Evolutionary conservation across 106 monocot genomes (phyloP).

Genomic region (Ottelia alismoides): DNA sequence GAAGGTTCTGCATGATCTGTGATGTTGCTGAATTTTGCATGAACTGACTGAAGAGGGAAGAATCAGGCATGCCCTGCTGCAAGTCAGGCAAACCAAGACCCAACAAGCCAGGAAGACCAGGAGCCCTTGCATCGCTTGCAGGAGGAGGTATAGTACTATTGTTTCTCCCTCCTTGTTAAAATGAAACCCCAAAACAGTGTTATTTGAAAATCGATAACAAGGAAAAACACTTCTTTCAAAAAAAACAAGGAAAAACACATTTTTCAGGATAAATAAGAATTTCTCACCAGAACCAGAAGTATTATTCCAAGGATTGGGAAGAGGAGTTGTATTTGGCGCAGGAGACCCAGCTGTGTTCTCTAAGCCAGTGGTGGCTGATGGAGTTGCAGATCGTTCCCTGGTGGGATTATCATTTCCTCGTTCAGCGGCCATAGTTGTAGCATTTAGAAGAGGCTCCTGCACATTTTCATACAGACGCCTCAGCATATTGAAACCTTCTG

Average conservation of each 20-base stretch:
- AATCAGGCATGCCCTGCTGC: slow-evolving; percentile 38
- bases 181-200: background rate
- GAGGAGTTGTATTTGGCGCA: slow-evolving; percentile 81
- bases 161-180: slow-evolving; percentile 25
- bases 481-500: slow-evolving; percentile 97
- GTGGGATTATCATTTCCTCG: slow-evolving; percentile 5
- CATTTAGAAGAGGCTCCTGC: slow-evolving; percentile 93
- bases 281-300: slow-evolving; percentile 27
- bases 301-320: slow-evolving; percentile 85
- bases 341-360: slow-evolving; percentile 42
- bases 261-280: background rate
- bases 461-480: slow-evolving; percentile 96
- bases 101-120: slow-evolving; percentile 44
- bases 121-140: slow-evolving; percentile 21
- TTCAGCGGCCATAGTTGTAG: slow-evolving; percentile 71
- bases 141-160: slow-evolving; percentile 32
- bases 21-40: slow-evolving; percentile 71
- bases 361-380: slow-evolving; percentile 24
- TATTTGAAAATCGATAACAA: background rate
- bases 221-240: no score
- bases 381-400: slow-evolving; percentile 30
- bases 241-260: background rate
- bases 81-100: slow-evolving; percentile 58
- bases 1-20: slow-evolving; percentile 72
- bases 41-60: slow-evolving; percentile 44